Evolutionary conservation across 2,329 filamentous ascomycete species (phyloP), one percentile per base, ranked within the genome.

Genomic region (Lecanicillium sp.): DNA sequence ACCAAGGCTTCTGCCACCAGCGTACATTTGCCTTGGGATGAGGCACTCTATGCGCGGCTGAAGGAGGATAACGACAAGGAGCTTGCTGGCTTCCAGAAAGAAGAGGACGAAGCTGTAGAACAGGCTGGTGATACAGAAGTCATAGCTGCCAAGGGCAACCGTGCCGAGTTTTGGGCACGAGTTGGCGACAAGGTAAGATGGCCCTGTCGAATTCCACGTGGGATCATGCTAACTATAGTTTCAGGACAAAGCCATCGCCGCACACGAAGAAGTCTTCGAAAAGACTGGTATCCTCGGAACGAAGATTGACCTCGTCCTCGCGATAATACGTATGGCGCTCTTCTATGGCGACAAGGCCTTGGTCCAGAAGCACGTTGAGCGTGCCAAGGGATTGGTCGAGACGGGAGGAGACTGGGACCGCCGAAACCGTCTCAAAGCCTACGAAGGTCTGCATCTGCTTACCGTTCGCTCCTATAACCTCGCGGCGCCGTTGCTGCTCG

Each of bases 351-450:
- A 98, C 64, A 89, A 88, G 65, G 62, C 83, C 29, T 77, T 92
- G 40, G 89, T 95, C 35, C 94, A 94, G 78, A 95, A 94, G 74
- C 85, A 87, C 43, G 77, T 96, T 33, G 88, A 95, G 55, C 82
- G 90, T 31, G 89, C 89, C 51, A 87, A 85, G 66, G 75, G 84
- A 4, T 73, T 98, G 36, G 89, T 98, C 25, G 92, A 98, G 58
- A 84, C 84, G 48, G 92, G 92, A 50, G 92, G 92, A 61, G 92
- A 98, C 64, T 98, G 92, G 92, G 92, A 98, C 62, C 85, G 92
- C 48, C 83, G 92, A 60, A 98, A 98, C 71, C 83, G 92, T 44
- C 79, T 98, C 56, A 98, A 98, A 81, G 92, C 92, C 49, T 98
- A 98, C 73, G 88, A 94, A 59, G 92, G 92, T 45, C 74, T 98